phyloP scores from a whole-genome alignment of 2,329 filamentous ascomycete species.

The Aspergillus sp. region DNA sequence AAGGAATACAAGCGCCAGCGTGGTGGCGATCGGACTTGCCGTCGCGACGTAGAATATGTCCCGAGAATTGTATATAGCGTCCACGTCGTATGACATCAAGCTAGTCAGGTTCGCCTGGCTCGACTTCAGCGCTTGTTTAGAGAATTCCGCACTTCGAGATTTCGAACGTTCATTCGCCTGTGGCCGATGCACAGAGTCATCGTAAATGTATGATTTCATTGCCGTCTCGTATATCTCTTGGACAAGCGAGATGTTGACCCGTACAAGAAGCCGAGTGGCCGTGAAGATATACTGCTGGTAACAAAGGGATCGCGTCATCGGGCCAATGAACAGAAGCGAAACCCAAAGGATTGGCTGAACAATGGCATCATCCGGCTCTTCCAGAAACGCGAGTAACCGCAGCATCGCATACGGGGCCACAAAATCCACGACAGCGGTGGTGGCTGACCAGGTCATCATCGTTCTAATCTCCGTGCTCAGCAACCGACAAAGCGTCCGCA shows the following conservation, averaged over 20 bases:
- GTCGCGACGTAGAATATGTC: slow-evolving; percentile 51
- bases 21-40: slow-evolving; percentile 49
- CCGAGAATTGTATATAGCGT: slow-evolving; percentile 53
- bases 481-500: slow-evolving; percentile 23
- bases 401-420: slow-evolving; percentile 56
- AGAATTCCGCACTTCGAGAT: slow-evolving; percentile 4
- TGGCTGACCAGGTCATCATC: slow-evolving; percentile 27
- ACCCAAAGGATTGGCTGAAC: slow-evolving; percentile 56
- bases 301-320: slow-evolving; percentile 48
- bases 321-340: slow-evolving; percentile 53
- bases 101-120: slow-evolving; percentile 56
- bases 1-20: slow-evolving; percentile 51
- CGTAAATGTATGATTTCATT: slow-evolving; percentile 56
- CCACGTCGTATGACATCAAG: slow-evolving; percentile 59
- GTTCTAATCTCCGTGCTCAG: slow-evolving; percentile 24
- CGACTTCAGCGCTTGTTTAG: slow-evolving; percentile 30
- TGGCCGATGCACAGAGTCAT: slow-evolving; percentile 29
- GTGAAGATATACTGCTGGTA: slow-evolving; percentile 60
- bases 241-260: slow-evolving; percentile 57
- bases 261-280: slow-evolving; percentile 56
- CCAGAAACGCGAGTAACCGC: slow-evolving; percentile 53
- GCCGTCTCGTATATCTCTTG: slow-evolving; percentile 60
- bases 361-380: slow-evolving; percentile 43
- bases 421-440: slow-evolving; percentile 43
- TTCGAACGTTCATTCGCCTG: slow-evolving; percentile 5